Conservation (phyloP, 2,329 filamentous ascomycete genomes). For the Coleophoma eucalyptorum region DNA sequence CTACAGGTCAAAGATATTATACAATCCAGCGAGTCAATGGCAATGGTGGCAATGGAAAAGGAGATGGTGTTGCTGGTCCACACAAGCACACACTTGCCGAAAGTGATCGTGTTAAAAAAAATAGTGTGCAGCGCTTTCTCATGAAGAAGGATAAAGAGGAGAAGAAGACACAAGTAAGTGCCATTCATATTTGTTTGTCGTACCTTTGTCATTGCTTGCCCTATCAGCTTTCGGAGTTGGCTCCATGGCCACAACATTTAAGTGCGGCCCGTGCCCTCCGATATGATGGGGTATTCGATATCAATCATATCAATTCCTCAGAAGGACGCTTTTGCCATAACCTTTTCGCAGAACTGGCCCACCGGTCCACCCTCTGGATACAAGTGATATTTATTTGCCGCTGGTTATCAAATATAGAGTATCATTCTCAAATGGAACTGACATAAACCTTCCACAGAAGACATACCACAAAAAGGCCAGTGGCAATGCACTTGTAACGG, state of each 20-base stretch:
- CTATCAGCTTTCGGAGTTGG: too few species aligned
- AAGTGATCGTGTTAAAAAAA: constrained; percentile 79
- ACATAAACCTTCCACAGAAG: constrained; percentile 44
- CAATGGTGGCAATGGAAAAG: constrained; percentile 69
- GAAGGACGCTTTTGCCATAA: too few species aligned
- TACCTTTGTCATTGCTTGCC: neutral
- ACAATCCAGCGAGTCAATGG: constrained; percentile 77
- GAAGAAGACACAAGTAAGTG: constrained; percentile 54
- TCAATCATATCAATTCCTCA: too few species aligned
- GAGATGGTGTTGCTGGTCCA: constrained; percentile 65
- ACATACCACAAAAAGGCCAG: constrained; percentile 69
- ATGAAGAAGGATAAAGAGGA: constrained; percentile 62
- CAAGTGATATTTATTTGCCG: too few species aligned
- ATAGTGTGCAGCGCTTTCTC: constrained; percentile 65
- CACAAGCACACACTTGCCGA: constrained; percentile 71
- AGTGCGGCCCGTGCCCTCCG: too few species aligned
- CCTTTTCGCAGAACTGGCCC: too few species aligned
- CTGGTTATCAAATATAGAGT: too few species aligned
- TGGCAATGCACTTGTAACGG: constrained; percentile 65
- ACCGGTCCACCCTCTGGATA: too few species aligned
- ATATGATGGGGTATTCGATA: too few species aligned
- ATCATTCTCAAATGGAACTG: too few species aligned
- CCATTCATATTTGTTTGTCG: constrained; percentile 3
- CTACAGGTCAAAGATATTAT: constrained; percentile 56
- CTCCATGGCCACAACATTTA: too few species aligned